Base-by-base conservation (phyloP, 805 yeast species). In the Saccharomycopsis sp. region DNA sequence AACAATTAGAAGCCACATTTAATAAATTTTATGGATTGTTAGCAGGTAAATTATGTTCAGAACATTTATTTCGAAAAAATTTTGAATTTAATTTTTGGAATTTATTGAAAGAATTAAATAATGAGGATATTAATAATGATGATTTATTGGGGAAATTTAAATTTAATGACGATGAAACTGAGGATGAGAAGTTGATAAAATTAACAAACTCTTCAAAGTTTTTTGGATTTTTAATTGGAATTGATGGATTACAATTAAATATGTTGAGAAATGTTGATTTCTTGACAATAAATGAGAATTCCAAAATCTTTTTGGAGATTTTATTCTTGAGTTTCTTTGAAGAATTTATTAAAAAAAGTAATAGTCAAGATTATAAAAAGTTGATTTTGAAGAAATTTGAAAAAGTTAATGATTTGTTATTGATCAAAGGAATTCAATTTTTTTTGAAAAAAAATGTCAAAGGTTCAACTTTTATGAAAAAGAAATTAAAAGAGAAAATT, bases 61-160 rank as follows among this genome's bases (percentile, higher is more conserved):
- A 74, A 18, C 94, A 86, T 51, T 66, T 76, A 2, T 62, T 82
- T 57, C 71, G 83, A 54, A 87, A 88, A 58, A 75, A 94, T 0
- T 80, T 92, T 51, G 96, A 89, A 55, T 87, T 92, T 56, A 66
- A 76, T 51, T 66, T 92, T 31, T 92, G 97, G 97, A 95, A 92
- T 57, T 68, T 76, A 33, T 52, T 88, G 14, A 76, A 76, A 49
- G 84, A 77, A 27, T 63, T 85, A 33, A 64, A 60, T 27, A 67
- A 63, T n/a, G 63, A 59, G 2, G 66, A 61, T 18, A 58, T 53
- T 27, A 55, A 50, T 19, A 60, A 49, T 8, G 58, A 49, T 1
- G 55, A 45, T 31, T 21, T 44, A 15, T 21, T 52, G 3, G 61
- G 52, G 31, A 52, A 51, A 51, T 48, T 45, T 41, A 37, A 40